These are phyloP conservation scores for Aspergillus pseudoglaucus DNA, from an alignment of 2,329 filamentous ascomycete species.

Conservation along the genomic window DNA sequence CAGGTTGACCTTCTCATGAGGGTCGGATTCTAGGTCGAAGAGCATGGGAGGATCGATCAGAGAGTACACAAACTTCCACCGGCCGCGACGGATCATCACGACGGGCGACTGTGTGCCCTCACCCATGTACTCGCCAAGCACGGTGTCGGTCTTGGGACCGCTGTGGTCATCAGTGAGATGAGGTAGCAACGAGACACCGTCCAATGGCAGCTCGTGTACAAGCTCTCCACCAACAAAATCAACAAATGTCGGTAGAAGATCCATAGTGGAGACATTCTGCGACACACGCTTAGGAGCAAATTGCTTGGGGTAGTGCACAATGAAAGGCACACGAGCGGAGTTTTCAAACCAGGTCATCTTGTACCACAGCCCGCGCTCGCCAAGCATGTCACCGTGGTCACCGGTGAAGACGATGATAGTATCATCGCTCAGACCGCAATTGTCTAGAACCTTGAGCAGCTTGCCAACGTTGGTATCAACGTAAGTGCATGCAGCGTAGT, in stretches of 20 bases:
- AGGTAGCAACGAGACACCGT: constrained; percentile 75
- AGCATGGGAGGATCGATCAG: constrained; percentile 78
- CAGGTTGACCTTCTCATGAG: constrained; percentile 69
- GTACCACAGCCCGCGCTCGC: constrained; percentile 85
- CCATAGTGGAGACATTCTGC: constrained; percentile 83
- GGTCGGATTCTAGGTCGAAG: constrained; percentile 71
- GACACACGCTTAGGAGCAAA: constrained; percentile 70
- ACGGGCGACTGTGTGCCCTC: constrained; percentile 84
- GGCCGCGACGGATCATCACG: constrained; percentile 86
- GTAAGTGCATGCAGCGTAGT: constrained; percentile 89
- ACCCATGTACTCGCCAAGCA: constrained; percentile 92
- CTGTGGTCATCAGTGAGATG: constrained; percentile 56
- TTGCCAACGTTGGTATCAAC: constrained; percentile 89
- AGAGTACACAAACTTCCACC: constrained; percentile 87
- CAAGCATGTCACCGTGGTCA: constrained; percentile 93
- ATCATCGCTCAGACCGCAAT: constrained; percentile 72
- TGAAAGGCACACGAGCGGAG: constrained; percentile 79
- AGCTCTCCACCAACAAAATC: constrained; percentile 70
- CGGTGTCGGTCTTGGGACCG: constrained; percentile 62
- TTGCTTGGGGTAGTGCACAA: constrained; percentile 71
- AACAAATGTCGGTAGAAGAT: constrained; percentile 81
- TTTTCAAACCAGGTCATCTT: constrained; percentile 98
- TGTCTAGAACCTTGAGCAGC: constrained; percentile 68
- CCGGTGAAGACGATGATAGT: constrained; percentile 90
- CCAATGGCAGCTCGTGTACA: constrained; percentile 68